Percentiles rank a stretch among this genome's conserved stretches.
Conservation (phyloP, 2,329 filamentous ascomycete species). For the Bipolaris oryzae region DNA sequence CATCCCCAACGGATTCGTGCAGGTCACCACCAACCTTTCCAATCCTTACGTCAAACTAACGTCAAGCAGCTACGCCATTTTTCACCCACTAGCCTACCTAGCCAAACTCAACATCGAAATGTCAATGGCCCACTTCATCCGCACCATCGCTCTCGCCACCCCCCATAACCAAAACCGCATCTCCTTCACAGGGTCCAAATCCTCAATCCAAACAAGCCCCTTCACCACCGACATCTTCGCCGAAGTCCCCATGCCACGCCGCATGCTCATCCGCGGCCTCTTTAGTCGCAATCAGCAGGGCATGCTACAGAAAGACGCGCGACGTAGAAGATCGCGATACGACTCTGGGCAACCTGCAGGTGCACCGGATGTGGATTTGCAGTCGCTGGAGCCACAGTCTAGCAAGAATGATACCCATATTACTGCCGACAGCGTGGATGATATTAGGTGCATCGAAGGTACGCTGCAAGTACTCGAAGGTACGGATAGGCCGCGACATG, state of each 20-base stretch:
- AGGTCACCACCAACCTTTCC: constrained; percentile 6
- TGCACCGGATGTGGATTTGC: neutral
- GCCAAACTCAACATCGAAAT: constrained; percentile 53
- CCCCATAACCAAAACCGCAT: constrained; percentile 3
- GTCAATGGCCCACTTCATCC: constrained; percentile 51
- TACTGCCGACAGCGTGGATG: neutral
- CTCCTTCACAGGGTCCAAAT: neutral
- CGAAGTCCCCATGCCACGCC: constrained; percentile 10
- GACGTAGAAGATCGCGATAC: constrained; percentile 14
- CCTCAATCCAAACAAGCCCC: constrained; percentile 2
- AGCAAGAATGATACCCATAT: neutral
- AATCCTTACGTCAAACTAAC: neutral
- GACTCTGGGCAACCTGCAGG: constrained; percentile 14
- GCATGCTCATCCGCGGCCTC: constrained; percentile 14
- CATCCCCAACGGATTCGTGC: constrained; percentile 50
- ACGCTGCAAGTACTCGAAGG: neutral
- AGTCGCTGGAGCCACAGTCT: neutral
- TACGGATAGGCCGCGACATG: neutral
- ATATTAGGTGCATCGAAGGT: neutral
- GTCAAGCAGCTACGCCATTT: constrained; percentile 50
- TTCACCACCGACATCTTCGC: constrained; percentile 2
- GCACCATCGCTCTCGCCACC: constrained; percentile 24
- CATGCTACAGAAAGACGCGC: neutral
- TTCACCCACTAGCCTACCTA: constrained; percentile 56
- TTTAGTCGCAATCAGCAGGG: constrained; percentile 8